Evolutionary conservation across 2,329 filamentous ascomycete species (phyloP), one percentile per base, ranked within the genome.

Genomic region (Ophiobolus disseminans): DNA sequence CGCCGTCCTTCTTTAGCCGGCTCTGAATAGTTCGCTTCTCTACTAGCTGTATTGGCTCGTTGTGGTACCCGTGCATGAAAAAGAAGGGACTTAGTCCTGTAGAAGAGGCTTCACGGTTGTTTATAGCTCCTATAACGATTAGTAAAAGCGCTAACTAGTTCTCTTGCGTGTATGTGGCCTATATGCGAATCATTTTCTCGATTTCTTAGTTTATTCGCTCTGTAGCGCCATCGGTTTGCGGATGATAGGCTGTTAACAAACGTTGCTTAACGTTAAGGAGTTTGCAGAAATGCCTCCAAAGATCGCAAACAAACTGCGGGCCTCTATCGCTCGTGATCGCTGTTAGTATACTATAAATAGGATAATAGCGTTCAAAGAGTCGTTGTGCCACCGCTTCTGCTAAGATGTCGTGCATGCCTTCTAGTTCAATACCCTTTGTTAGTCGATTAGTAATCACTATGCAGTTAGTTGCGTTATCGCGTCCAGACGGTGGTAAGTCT

Each of bases 171-270:
- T 42, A 34, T 7, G 17, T 42, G 7, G 20, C 26, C 32, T n/a
- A 48, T 7, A 11, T 42, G 0, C 40, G 17, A 10, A 31, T 32
- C 23, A 4, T 9, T 26, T 39, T 35, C 26, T 21, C 13, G 16
- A 20, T 14, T 14, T 14, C 39, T 30, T 8, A 6, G 22, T 47
- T 47, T 20, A 31, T 40, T 13, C 31, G 17, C 11, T 50, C 31
- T 23, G 20, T 46, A 4, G 30, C 6, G 7, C 41, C 23, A 20
- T 50, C 16, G n/a, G 41, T 50, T 32, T 50, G 19, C 3, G 23
- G 41, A 23, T 50, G 25, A 20, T 32, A 46, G 6, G 28, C 31
- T 3, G 37, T 50, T n/a, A 20, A 50, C 3, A 50, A 26, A 11
- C 23, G 23, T 11, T 6, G 23, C 7, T 26, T 11, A 11, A 26